phyloP scores from a whole-genome alignment of 2,329 filamentous ascomycete species.

The Neonectria magnoliae region DNA sequence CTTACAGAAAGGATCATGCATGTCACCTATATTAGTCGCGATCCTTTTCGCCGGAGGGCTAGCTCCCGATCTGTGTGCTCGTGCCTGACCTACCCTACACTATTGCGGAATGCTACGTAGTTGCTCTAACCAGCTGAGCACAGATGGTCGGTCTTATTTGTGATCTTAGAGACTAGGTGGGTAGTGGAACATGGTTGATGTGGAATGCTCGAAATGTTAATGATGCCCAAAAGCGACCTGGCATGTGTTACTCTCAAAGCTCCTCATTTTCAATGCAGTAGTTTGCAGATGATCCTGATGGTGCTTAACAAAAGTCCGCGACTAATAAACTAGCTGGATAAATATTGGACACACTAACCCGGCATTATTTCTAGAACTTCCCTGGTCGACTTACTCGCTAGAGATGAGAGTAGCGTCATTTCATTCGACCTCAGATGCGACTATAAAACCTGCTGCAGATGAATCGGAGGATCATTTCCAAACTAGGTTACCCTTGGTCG shows the following conservation, averaged over 20 bases:
- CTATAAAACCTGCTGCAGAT: background rate
- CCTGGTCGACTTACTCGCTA: background rate
- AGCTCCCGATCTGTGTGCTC: background rate
- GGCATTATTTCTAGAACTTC: background rate
- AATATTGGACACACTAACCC: background rate
- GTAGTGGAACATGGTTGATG: too few relatives aligned
- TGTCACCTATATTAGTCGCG: background rate
- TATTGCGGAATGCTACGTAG: background rate
- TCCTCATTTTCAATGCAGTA: background rate
- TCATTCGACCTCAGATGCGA: background rate
- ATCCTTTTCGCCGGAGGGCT: background rate
- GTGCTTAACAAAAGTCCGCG: background rate
- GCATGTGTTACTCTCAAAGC: background rate
- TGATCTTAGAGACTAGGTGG: too few relatives aligned
- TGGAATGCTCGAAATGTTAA: too few relatives aligned
- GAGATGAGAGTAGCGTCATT: background rate
- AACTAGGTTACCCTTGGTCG: background rate
- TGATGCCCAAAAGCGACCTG: background rate
- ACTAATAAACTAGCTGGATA: background rate
- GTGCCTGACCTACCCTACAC: background rate
- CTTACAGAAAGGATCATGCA: background rate
- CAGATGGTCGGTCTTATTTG: too few relatives aligned
- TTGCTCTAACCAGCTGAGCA: background rate
- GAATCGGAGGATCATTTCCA: background rate
- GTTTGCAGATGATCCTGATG: background rate